Evolutionary conservation across 2,329 filamentous ascomycete genomes (phyloP), one percentile per base, ranked within the genome.

Genomic region (Aspergillus brasiliensis): DNA sequence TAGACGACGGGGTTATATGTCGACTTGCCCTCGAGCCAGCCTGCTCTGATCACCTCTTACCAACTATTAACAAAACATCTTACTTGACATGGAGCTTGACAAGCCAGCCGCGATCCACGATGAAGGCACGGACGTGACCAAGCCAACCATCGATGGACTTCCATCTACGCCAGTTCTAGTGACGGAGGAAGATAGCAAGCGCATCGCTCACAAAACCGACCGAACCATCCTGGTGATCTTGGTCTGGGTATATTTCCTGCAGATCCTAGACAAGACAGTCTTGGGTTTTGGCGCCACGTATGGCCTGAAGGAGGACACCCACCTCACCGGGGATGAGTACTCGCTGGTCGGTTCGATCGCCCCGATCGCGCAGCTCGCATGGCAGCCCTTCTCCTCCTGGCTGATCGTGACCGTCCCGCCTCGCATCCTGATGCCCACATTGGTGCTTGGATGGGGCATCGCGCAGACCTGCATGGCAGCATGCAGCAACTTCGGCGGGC

Each of bases 381-480:
- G 84, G 83, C 83, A 86, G 61, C 85, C 85, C 0, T 84, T 87
- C 60, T 86, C 84, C 0, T 84, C 83, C 0, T 79, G 81, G 58
- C 77, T 88, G 31, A 87, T 88, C 60, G 84, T 88, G 63, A 86
- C 83, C 64, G 80, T 88, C 0, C 85, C 84, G 0, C 84, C 84
- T 63, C 80, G 83, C 1, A 83, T 85, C 31, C 73, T 88, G 8
- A 86, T 88, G 83, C 81, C 85, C 0, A 48, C 65, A 0, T 65
- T 83, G 11, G 71, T 77, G 37, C 69, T 83, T 3, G 81, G 80
- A 13, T 83, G 81, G 81, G 81, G 81, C 3, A 74, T 81, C 57
- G 77, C 81, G 8, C 80, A 82, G 63, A 70, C 80, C 1, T 72
- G 69, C 23, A 82, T 83, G 80, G 80, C 79, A 2, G 79, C 73